Base-by-base conservation (phyloP, 2,329 filamentous ascomycete species). In the Penicillium sp. region DNA sequence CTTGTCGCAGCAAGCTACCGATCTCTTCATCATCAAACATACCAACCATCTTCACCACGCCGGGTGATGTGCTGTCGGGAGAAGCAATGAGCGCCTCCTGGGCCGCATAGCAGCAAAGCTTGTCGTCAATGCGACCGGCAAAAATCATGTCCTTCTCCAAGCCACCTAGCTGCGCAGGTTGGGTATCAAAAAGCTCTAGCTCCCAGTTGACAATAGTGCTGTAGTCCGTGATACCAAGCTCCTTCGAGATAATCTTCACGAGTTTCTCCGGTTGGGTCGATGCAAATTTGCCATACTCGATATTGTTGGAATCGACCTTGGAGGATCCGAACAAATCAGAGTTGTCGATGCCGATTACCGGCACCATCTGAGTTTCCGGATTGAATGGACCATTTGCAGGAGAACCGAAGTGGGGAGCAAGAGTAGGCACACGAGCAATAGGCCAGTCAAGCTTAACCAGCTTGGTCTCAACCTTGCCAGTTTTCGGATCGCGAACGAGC, bases 1-100 rank as follows among this genome's bases (percentile, higher is more conserved):
- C 93, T 73, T 97, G 92, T 48, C 92, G 87, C 42, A 96, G 82
- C 8, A 89, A 78, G 22, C 88, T 95, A 53, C 93, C 93, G 53
- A 99, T 95, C 71, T 99, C 93, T 71, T 99, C 93, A 63, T 96
- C 88, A 66, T 97, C 93, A 64, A 97, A 97, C 61, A 96, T 84
- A n/a, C 87, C 90, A 30, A 93, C 88, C 47, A 96, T 78, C 72
- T 95, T 95, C 71, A 97, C 83, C 46, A 86, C 80, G n/a, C 84
- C 70, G 1, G 75, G 66, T 33, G 74, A 75, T 9, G 78, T 64
- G 16, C 70, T 58, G 25, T 77, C 73, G 11, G 81, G 75, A 14
- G 85, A 82, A 41, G 86, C 83, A 25, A 96, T 77, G 0, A 99
- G 83, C 3, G 83, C 91, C 69, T 91, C 84, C 44, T 96, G 79